phyloP scores from a whole-genome alignment of 768 basidiomycete species.

The Lactarius deliciosus region DNA sequence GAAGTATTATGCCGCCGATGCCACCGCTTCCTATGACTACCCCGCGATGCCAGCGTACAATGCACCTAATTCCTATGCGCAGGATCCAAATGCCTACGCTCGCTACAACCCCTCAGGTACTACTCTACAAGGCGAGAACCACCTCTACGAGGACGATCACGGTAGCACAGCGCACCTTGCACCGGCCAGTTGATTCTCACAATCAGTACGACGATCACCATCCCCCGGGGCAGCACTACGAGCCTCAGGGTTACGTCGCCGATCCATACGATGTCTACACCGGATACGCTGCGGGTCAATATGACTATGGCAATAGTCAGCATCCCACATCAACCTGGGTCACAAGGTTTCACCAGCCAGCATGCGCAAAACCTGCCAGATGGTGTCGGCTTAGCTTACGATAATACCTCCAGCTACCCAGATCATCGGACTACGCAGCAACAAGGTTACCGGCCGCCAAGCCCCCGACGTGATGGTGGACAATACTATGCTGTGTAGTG shows the following conservation, averaged over 20 bases:
- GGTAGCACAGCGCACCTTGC: constrained; percentile 63
- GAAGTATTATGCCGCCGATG: constrained; percentile 53
- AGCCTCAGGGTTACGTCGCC: constrained; percentile 34
- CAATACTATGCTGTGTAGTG: constrained; percentile 20
- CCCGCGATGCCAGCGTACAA: constrained; percentile 79
- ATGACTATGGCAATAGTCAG: constrained; percentile 11
- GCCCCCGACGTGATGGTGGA: constrained; percentile 2
- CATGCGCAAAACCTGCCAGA: constrained; percentile 2
- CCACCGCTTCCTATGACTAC: constrained; percentile 48
- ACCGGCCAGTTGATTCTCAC: constrained; percentile 57
- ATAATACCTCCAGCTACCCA: not conserved
- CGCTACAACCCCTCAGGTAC: constrained; percentile 61
- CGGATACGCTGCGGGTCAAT: constrained; percentile 17
- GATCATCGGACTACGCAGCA: not conserved
- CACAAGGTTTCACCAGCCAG: constrained; percentile 11
- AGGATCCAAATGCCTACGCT: constrained; percentile 48
- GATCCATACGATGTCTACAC: constrained; percentile 55
- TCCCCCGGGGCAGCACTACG: not conserved
- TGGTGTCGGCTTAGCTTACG: constrained; percentile 18
- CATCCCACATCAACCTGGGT: constrained; percentile 6
- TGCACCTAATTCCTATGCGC: constrained; percentile 56
- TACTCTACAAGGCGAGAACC: constrained; percentile 52
- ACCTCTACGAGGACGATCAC: constrained; percentile 66
- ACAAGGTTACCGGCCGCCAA: not conserved
- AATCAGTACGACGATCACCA: constrained; percentile 40